These are phyloP conservation scores for Adansonia madagascariensis DNA, from an alignment of 441 rosid species.

Conservation along the genomic window DNA sequence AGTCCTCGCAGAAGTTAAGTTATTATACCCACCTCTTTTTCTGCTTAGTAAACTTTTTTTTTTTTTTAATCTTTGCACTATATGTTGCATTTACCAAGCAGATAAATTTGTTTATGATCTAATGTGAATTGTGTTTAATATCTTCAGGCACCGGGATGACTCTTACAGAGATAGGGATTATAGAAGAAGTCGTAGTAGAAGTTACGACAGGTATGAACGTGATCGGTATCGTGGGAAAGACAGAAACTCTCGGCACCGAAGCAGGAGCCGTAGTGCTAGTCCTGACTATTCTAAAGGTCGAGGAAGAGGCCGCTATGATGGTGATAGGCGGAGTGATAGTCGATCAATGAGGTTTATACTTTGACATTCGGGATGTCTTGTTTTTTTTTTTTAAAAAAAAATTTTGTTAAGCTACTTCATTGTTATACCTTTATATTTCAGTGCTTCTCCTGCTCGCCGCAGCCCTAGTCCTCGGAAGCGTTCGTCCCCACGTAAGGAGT, in stretches of 20 bases:
- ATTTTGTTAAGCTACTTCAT: conserved; percentile 16
- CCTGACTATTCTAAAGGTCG: conserved; percentile 53
- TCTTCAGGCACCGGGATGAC: conserved; percentile 59
- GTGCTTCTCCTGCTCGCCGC: conserved; percentile 57
- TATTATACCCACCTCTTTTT: conserved; percentile 7
- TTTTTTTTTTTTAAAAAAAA: neutral
- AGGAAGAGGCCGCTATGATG: conserved; percentile 59
- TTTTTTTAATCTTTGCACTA: neutral
- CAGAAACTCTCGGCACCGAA: conserved; percentile 53
- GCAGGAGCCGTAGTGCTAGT: conserved; percentile 66
- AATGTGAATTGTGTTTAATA: conserved; percentile 1
- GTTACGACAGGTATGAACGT: conserved; percentile 58
- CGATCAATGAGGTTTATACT: conserved; percentile 55
- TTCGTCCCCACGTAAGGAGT: conserved; percentile 41
- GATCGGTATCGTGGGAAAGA: conserved; percentile 59
- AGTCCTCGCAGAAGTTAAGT: conserved; percentile 67
- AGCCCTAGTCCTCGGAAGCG: conserved; percentile 51
- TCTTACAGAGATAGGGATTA: conserved; percentile 53
- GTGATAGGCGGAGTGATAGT: conserved; percentile 58
- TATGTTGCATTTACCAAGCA: neutral
- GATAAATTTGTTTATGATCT: conserved; percentile 1
- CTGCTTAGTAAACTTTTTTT: neutral
- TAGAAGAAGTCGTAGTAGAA: conserved; percentile 66
- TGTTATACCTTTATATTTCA: conserved; percentile 20
- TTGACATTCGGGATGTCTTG: neutral